Conservation (phyloP, 108 stramenopile genomes). For the Nitzschia sp. region DNA sequence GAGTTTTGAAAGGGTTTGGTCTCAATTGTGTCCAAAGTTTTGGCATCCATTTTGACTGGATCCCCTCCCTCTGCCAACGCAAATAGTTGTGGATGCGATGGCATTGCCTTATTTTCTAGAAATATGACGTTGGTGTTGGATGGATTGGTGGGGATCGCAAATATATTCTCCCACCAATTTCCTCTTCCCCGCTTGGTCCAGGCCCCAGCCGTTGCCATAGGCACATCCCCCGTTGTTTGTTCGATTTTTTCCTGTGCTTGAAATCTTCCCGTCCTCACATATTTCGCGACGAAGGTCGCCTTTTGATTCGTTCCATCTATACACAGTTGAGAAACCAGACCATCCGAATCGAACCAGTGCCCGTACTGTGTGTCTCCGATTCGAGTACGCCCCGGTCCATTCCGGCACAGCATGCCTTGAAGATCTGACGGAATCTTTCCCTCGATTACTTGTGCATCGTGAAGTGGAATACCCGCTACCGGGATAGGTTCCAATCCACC, state of each 20-base stretch:
- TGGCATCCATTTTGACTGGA: constrained; percentile 37
- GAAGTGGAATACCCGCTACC: not conserved
- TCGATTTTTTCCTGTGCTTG: constrained; percentile 25
- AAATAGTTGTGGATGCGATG: constrained; percentile 11
- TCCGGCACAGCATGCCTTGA: constrained; percentile 25
- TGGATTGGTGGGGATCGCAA: constrained; percentile 30
- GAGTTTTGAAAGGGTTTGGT: constrained; percentile 1
- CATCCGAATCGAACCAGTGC: constrained; percentile 56
- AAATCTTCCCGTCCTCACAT: constrained; percentile 36
- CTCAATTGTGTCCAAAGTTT: constrained; percentile 20
- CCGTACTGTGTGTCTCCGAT: constrained; percentile 32
- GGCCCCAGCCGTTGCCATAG: constrained; percentile 32
- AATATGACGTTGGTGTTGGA: constrained; percentile 39
- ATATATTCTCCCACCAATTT: constrained; percentile 36
- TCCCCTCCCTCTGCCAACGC: constrained; percentile 43
- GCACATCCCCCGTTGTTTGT: constrained; percentile 2
- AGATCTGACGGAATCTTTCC: constrained; percentile 38
- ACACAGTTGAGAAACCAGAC: constrained; percentile 19
- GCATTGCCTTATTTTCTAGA: not conserved
- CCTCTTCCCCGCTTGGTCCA: constrained; percentile 38
- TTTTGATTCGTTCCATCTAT: constrained; percentile 28
- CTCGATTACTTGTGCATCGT: constrained; percentile 20
- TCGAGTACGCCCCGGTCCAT: constrained; percentile 46
- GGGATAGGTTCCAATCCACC: constrained; percentile 44
- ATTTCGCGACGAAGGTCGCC: constrained; percentile 25